Evolutionary conservation across 2,329 filamentous ascomycete genomes (phyloP), one percentile per base, ranked within the genome.

Genomic region (Fusarium sp.): DNA sequence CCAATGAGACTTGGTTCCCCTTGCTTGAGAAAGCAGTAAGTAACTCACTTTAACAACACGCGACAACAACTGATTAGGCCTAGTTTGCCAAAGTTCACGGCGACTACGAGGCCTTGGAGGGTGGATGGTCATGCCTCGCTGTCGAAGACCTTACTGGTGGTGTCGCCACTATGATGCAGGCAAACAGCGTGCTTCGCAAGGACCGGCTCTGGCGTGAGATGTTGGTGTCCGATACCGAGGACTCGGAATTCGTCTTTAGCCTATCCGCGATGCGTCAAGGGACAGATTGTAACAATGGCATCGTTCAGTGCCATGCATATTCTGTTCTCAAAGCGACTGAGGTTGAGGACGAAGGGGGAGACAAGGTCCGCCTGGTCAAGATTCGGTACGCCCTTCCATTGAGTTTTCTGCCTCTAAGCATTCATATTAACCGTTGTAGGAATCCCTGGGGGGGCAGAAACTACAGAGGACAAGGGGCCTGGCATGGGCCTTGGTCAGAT

Each of bases 1-100:
- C 88, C 1, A 93, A 94, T 77, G 92, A 94, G 81, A 94, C 92
- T 0, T 94, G 92, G 92, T 85, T 94, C 25, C 92, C 92, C 0
- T 82, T 94, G 56, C 86, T 94, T 2, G 92, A 94, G 76, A 94
- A 94, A 79, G 92, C 92, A 25, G 79, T 80, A 60, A 68, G 79
- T 76, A n/a, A 2, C 8, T 6, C 10, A 5, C 1, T 18, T 5
- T 0, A n/a, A 6, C 16, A 13, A 10, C 0, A 3, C 5, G 14
- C 27, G 5, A n/a, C 2, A 4, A 3, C 20, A 34, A 7, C 66
- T 79, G 37, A 79, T 11, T 2, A 37, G n/a, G 23, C 1, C 16
- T 18, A 80, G 7, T 94, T 92, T 78, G 92, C 93, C n/a, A 95
- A 95, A 79, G 90, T 91, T 0, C 92, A 94, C 71, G 92, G 92